Percentiles rank a stretch among this genome's conserved stretches.
Conservation (phyloP, 306 rosid genomes). For the Dalbergia cultrata region DNA sequence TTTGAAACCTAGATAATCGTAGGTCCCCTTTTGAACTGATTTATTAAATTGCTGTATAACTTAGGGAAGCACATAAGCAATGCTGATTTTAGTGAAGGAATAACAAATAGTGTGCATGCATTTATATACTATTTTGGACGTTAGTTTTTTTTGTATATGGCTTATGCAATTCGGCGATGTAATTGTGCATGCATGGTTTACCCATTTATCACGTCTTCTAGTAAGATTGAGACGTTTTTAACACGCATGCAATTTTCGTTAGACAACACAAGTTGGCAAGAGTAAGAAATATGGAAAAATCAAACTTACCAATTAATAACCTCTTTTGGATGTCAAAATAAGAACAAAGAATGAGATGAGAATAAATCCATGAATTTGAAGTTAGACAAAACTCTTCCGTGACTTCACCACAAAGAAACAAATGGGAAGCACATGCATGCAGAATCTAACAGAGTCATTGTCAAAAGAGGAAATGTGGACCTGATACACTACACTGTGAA, state of each 20-base stretch:
- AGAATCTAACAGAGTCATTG: constrained; percentile 3
- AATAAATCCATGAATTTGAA: neutral
- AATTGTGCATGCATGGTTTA: neutral
- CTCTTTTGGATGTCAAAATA: neutral
- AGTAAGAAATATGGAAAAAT: constrained; percentile 12
- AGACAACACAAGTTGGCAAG: neutral
- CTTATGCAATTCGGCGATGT: neutral
- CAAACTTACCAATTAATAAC: constrained; percentile 3
- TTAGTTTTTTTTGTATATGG: neutral
- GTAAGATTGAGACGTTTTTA: constrained; percentile 7
- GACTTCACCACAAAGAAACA: constrained; percentile 29
- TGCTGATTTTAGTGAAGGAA: constrained; percentile 8
- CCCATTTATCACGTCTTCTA: constrained; percentile 14
- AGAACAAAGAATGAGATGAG: constrained; percentile 19
- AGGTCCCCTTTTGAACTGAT: neutral
- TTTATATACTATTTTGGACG: neutral
- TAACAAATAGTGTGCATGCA: neutral
- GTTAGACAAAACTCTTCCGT: constrained; percentile 18
- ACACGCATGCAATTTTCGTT: constrained; percentile 8
- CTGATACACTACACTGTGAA: neutral
- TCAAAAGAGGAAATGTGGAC: constrained; percentile 35
- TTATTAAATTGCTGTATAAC: constrained; percentile 13
- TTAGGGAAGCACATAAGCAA: neutral
- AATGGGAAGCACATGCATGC: neutral
- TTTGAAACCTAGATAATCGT: neutral